Base-by-base conservation (phyloP, 257 asterid species). In the Solanum pinnatisectum region DNA sequence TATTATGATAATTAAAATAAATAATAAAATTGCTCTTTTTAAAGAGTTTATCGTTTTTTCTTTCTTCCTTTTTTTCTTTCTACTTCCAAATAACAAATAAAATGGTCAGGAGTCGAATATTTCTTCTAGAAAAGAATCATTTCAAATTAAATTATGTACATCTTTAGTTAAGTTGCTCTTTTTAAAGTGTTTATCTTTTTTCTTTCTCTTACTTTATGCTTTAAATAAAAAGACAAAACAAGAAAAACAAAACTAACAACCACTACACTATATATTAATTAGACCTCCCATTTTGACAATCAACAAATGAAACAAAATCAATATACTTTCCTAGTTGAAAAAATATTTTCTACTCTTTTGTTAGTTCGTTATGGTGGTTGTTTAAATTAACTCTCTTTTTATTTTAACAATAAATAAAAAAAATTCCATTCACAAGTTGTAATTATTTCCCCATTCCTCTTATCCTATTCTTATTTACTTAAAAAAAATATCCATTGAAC, bases 361-460 rank as follows among this genome's bases (percentile, higher is more conserved):
- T 2, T 52, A 0, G n/a, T 56, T 20, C 11, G 25, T 56, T 56
- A 20, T 0, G 1, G 11, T 7, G 11, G 2, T 56, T 3, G 8
- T 3, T 56, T 56, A 56, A 3, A 56, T 56, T 56, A 18, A 52
- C 63, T 52, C 1, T 52, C 8, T 52, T 52, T 52, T 52, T 18
- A 18, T 52, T 52, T 52, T 16, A 6, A 1, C 2, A 49, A 49
- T 16, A 2, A 5, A 49, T 49, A 49, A 52, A 52, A 16, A 52
- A 1, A 36, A 6, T 36, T 36, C 8, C 6, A 36, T 36, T 7
- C 39, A 36, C 8, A 6, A 3, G 4, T 56, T 52, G 9, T 52
- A 52, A 52, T 52, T 20, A 20, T 56, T 56, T 56, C 11, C 4
- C 22, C 22, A 49, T 49, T 49, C 22, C 59, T 5, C 59, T 49